Evolutionary conservation across 1,284 basidiomycete genomes (phyloP).

Genomic region (Mrakiaceae sp.): DNA sequence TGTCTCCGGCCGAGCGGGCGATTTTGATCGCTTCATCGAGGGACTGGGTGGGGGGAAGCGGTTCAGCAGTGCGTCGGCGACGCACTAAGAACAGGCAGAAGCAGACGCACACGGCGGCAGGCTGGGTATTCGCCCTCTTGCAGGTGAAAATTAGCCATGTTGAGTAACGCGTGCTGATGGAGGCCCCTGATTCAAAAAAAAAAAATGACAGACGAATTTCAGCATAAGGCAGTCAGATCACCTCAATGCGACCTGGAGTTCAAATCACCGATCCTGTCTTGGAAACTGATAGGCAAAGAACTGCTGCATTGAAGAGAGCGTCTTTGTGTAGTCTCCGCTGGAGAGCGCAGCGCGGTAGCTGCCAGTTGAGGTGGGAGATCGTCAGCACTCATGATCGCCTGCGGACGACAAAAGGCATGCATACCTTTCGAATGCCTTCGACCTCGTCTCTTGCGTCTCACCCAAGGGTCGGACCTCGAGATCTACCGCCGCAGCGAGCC

Average conservation of each 20-base stretch:
- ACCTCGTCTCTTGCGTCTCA: constrained; percentile 24
- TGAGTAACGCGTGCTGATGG: constrained; percentile 34
- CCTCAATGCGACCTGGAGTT: too few relatives aligned
- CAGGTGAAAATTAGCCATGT: constrained; percentile 32
- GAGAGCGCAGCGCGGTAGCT: constrained; percentile 26
- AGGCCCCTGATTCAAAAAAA: constrained; percentile 20
- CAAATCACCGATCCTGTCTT: constrained; percentile 20
- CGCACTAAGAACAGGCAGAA: too few relatives aligned
- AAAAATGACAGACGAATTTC: too few relatives aligned
- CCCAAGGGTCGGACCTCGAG: constrained; percentile 19
- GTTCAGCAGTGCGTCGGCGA: not conserved
- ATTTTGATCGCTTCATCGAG: constrained; percentile 30
- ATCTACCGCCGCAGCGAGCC: not conserved
- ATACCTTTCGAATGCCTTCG: constrained; percentile 26
- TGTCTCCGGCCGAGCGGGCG: constrained; percentile 30
- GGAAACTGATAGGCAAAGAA: constrained; percentile 36
- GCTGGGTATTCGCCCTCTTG: constrained; percentile 1
- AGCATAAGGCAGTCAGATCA: too few relatives aligned
- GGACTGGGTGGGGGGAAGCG: not conserved
- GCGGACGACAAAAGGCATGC: constrained; percentile 1
- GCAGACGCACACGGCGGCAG: not conserved
- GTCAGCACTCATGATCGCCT: not conserved
- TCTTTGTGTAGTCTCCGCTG: constrained; percentile 28
- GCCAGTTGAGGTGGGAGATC: not conserved
- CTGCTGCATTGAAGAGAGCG: constrained; percentile 25